Evolutionary conservation across 192 early-diverging fungal genomes (phyloP), one percentile per base, ranked within the genome.

Genomic region (Coemansia sp.): DNA sequence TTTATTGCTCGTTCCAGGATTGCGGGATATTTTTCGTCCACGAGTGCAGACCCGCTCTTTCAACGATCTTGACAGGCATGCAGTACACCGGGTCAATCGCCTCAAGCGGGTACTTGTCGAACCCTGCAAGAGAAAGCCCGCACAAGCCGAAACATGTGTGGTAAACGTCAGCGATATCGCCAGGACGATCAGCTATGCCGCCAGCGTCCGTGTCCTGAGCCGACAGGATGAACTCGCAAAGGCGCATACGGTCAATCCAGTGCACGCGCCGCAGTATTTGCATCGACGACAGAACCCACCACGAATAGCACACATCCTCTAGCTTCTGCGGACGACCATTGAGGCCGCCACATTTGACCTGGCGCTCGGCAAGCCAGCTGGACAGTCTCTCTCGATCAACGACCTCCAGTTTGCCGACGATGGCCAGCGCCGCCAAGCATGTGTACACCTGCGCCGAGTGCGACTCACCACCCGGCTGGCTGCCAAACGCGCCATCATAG

Each of bases 271-370:
- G 89, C 52, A 99, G 66, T 23, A 96, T 93, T 25, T 88, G 80
- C 2, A 99, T 82, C 31, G 93, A 86, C 12, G 94, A 95, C 42
- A 97, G 70, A 0, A 96, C 95, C 96, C 96, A 99, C 96, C 96
- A 99, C 33, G 96, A 97, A 71, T 99, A 99, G 69, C 96, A 99
- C 77, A 93, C 95, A 72, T 99, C 95, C 58, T 92, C 93, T 20
- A 97, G 79, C 77, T 99, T 99, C 75, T 99, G 92, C 2, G 97
- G 95, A 26, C 97, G 85, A 1, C 95, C 97, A 71, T 98, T 99
- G 51, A 99, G 77, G 13, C 97, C 97, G 28, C 97, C 97, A 28
- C 86, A 91, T 63, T 83, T 85, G 20, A 99, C 79, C 78, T 99
- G 97, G 49, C 97, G 85, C 65, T 97, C 95, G 39, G 92, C 88